Base-by-base conservation (phyloP, 208 protist species). In the Dictyostelium gargantuum region DNA sequence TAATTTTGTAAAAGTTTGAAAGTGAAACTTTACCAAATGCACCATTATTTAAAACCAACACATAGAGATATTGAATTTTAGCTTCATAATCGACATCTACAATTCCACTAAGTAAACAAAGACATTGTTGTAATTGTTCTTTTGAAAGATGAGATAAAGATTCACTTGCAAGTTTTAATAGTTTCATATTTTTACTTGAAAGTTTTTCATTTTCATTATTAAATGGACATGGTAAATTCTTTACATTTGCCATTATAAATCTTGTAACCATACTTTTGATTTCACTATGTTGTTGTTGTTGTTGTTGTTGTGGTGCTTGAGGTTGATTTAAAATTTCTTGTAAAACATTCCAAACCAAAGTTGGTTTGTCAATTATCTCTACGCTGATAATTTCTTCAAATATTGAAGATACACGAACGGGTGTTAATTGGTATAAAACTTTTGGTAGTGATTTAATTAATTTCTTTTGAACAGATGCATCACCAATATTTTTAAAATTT, bases 1-100 rank as follows among this genome's bases (percentile, higher is more conserved):
- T 80, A 40, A 80, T 80, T 56, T 80, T 80, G 32, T 58, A 80
- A 48, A 80, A 46, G 48, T 80, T 26, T 56, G 42, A 46, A 32
- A 80, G 21, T n/a, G 42, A 32, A 8, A 35, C 9, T 9, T 80
- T 80, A n/a, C 74, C 74, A 35, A 80, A 40, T 35, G 58, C n/a
- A 66, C n/a, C n/a, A 26, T 40, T n/a, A 6, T 0, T 2, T 23
- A 80, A 56, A 10, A 80, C 29, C 2, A 38, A 15, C 4, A 80
- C 74, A 80, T 80, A 80, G 6, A 80, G 46, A 56, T 80, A 80
- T 23, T 58, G 9, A 42, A 58, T 80, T 42, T 56, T 80, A 11
- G 74, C 26, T 35, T 80, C 74, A 8, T 15, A 17, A 35, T 52
- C n/a, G 42, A 80, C 23, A 40, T 80, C 29, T 17, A n/a, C 26